Evolutionary conservation across 179 eudicot species (phyloP).

Genomic region (Actinidia arguta): DNA sequence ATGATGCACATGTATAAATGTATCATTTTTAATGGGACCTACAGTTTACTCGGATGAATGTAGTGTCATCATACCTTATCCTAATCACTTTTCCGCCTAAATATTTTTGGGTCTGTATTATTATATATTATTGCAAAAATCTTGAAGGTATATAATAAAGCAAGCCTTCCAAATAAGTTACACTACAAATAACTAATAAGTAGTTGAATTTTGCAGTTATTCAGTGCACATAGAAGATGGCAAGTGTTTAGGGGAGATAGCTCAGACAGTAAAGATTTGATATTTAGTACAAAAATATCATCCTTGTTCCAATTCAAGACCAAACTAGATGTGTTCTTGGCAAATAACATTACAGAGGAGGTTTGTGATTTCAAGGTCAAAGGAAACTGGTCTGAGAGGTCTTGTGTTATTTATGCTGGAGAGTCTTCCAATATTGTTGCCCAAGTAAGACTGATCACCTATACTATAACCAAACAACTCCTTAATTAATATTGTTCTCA

Average conservation of each 20-base stretch:
- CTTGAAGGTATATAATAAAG: no score
- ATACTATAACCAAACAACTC: no score
- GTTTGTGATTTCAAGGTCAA: slow-evolving; percentile 43
- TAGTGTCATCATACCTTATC: no score
- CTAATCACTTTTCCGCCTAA: no score
- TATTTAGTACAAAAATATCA: slow-evolving; percentile 40
- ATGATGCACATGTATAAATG: no score
- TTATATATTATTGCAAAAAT: no score
- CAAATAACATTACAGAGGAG: slow-evolving; percentile 33
- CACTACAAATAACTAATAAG: no score
- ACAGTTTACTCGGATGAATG: no score
- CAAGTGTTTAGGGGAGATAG: slow-evolving; percentile 50
- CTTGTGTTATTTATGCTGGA: slow-evolving; percentile 42
- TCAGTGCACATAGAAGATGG: slow-evolving; percentile 36
- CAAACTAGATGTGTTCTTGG: slow-evolving; percentile 46
- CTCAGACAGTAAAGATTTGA: slow-evolving; percentile 33
- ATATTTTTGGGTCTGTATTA: no score
- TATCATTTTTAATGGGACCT: no score
- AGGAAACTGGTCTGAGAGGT: slow-evolving; percentile 39
- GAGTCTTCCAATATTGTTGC: slow-evolving; percentile 30
- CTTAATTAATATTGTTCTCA: no score
- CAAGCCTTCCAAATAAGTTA: no score
- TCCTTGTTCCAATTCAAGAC: slow-evolving; percentile 40
- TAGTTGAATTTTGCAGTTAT: slow-evolving; percentile 12
- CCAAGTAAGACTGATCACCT: slow-evolving; percentile 17